Evolutionary conservation across 495 filamentous ascomycete species (phyloP).

Genomic region (Trichoderma virens): DNA sequence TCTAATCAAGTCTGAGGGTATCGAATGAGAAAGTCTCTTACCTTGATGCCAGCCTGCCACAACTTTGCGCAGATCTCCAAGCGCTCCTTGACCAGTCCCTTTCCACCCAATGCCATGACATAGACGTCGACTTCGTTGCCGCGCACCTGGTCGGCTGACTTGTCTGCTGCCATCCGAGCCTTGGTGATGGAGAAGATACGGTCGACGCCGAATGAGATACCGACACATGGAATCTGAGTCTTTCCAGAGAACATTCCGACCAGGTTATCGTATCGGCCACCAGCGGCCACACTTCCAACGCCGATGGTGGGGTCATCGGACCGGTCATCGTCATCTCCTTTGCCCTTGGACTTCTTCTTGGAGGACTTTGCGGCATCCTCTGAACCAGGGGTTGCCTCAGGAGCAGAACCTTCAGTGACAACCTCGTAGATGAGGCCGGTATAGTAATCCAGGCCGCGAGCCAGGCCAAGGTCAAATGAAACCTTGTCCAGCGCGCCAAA

Average conservation of each 20-base stretch:
- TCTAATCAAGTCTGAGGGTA: conserved; percentile 15
- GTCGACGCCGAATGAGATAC: conserved; percentile 91
- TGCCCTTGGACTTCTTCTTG: conserved; percentile 49
- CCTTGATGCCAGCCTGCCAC: conserved; percentile 76
- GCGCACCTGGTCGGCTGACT: conserved; percentile 34
- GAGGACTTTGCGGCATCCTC: conserved; percentile 45
- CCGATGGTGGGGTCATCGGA: conserved; percentile 76
- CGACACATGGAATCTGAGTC: conserved; percentile 78
- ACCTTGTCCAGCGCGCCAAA: conserved; percentile 63
- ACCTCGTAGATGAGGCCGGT: conserved; percentile 93
- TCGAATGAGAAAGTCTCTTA: conserved; percentile 18
- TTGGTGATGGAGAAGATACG: conserved; percentile 90
- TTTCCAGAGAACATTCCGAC: conserved; percentile 89
- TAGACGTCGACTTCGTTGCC: conserved; percentile 76
- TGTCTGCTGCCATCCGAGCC: conserved; percentile 58
- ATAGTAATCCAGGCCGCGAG: conserved; percentile 88
- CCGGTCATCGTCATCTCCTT: conserved; percentile 65
- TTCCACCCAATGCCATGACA: conserved; percentile 89
- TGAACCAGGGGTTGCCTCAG: conserved; percentile 32
- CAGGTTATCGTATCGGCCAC: conserved; percentile 87
- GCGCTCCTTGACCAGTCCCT: conserved; percentile 69
- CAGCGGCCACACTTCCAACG: conserved; percentile 60
- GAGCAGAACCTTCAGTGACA: conserved; percentile 59
- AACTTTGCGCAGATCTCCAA: conserved; percentile 65
- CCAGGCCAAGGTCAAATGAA: conserved; percentile 75